Percentiles rank a stretch among this genome's conserved stretches.
Conservation (phyloP, 768 basidiomycete genomes). For the Flagelloscypha sp. region DNA sequence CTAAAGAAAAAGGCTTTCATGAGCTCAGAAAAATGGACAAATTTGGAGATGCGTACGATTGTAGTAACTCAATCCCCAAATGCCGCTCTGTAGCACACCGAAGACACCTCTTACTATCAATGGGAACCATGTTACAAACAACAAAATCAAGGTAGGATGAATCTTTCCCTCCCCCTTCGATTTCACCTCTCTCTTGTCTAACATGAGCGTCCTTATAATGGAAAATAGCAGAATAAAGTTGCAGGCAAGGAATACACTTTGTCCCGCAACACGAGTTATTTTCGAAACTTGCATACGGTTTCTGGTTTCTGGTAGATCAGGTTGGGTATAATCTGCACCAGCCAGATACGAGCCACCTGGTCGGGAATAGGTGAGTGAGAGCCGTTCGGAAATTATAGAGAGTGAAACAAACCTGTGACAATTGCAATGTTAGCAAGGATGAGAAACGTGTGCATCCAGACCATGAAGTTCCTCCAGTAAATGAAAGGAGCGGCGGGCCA, state of each 20-base stretch:
- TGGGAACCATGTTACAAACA: conserved; percentile 23
- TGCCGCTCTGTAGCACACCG: conserved; percentile 16
- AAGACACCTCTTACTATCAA: conserved; percentile 26
- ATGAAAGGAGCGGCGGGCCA: conserved; percentile 18
- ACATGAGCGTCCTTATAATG: conserved; percentile 19
- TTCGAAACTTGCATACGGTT: conserved; percentile 17
- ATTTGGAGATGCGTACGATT: too few relatives aligned
- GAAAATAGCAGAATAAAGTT: conserved; percentile 18
- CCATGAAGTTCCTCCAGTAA: conserved; percentile 20
- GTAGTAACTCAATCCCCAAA: neutral
- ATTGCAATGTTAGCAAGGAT: conserved; percentile 25
- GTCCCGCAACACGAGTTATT: conserved; percentile 22
- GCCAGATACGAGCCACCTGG: conserved; percentile 26
- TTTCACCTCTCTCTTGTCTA: conserved; percentile 15
- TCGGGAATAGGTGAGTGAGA: too few relatives aligned
- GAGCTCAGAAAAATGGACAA: too few relatives aligned
- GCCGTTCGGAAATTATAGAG: too few relatives aligned
- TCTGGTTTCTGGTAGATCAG: conserved; percentile 8
- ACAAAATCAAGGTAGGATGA: conserved; percentile 21
- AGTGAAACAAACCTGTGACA: too few relatives aligned
- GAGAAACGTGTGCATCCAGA: conserved; percentile 22
- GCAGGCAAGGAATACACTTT: conserved; percentile 24
- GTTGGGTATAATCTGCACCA: conserved; percentile 13
- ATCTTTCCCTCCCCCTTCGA: conserved; percentile 6
- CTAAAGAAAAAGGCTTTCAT: conserved; percentile 6